Evolutionary conservation across 148 eudicot genomes (phyloP), one percentile per base, ranked within the genome.

Genomic region (Rhododendron molle): DNA sequence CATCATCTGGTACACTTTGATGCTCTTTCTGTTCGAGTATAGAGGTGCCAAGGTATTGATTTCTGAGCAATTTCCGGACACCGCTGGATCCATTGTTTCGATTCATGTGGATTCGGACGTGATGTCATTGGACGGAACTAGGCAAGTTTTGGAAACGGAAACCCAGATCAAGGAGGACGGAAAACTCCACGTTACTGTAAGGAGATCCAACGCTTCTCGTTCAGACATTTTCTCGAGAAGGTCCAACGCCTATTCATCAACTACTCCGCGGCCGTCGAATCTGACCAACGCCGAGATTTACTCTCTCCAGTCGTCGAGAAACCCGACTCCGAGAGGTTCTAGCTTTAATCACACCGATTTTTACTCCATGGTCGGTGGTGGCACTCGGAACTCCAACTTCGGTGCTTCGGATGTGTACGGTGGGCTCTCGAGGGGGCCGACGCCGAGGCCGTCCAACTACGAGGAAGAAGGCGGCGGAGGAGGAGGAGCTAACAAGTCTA

Each of bases 81-180:
- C 97, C 0, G 99, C 97, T 0, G 98, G 94, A 3, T 91, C 96
- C 2, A 96, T 96, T 28, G 97, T 95, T 5, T 93, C 99, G 13
- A 93, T 96, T n/a, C 95, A 92, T 49, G 98, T 96, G 1, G 98
- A 96, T 85, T 94, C 99, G 1, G 99, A 96, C 84, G 91, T 96
- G 21, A 86, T 94, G 87, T 95, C 98, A 3, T 81, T 96, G 74
- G 99, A 95, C 79, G 99, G 99, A 0, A 76, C 50, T 47, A 47
- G 97, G 26, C 93, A 90, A 50, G 83, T 88, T 4, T 18, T 96
- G 23, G 98, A 96, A 85, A 95, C 98, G 0, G 94, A 95, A 44
- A 91, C 99, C 0, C 93, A 96, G 85, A 82, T 96, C 20, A 92
- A 92, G 26, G 99, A 92, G 20, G 98, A 96, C 83, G 99, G 99